phyloP scores from a whole-genome alignment of 345 rosid genomes.

The Brassica carinata region DNA sequence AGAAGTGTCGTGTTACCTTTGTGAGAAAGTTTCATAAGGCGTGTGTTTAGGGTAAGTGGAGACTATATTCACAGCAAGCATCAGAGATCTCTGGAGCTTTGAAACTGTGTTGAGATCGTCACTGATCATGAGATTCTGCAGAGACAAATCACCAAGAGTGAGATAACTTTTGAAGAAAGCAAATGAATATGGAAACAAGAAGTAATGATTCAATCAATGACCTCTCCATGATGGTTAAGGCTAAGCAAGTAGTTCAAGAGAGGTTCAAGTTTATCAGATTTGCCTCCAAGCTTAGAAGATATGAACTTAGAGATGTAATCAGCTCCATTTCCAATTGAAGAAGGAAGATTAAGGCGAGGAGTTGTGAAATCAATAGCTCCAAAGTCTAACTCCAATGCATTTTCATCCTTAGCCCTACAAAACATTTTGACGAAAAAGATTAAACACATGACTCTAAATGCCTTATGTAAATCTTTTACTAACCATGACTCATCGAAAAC shows the following conservation, averaged over 20 bases:
- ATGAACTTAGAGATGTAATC: constrained; percentile 66
- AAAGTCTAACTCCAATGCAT: constrained; percentile 83
- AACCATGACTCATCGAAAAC: constrained; percentile 80
- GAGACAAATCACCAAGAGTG: not conserved
- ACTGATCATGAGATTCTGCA: constrained; percentile 76
- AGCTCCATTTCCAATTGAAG: constrained; percentile 82
- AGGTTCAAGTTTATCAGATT: constrained; percentile 42
- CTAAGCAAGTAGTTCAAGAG: constrained; percentile 61
- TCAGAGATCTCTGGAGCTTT: constrained; percentile 67
- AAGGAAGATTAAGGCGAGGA: constrained; percentile 66
- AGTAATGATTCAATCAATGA: constrained; percentile 25
- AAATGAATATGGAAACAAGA: constrained; percentile 18
- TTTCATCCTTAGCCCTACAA: constrained; percentile 81
- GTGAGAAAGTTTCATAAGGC: constrained; percentile 63
- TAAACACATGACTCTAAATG: not conserved
- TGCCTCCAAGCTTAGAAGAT: constrained; percentile 55
- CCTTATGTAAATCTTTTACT: not conserved
- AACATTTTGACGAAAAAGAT: constrained; percentile 6
- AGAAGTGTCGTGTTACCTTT: constrained; percentile 43
- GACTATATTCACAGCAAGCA: constrained; percentile 50
- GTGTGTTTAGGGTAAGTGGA: constrained; percentile 58
- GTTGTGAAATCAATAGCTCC: constrained; percentile 70
- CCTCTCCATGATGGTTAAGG: constrained; percentile 84
- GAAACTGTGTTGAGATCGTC: constrained; percentile 56
- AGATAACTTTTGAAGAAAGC: constrained; percentile 1